Evolutionary conservation across 805 yeast species (phyloP).

Genomic region (Yueomyces sinensis): DNA sequence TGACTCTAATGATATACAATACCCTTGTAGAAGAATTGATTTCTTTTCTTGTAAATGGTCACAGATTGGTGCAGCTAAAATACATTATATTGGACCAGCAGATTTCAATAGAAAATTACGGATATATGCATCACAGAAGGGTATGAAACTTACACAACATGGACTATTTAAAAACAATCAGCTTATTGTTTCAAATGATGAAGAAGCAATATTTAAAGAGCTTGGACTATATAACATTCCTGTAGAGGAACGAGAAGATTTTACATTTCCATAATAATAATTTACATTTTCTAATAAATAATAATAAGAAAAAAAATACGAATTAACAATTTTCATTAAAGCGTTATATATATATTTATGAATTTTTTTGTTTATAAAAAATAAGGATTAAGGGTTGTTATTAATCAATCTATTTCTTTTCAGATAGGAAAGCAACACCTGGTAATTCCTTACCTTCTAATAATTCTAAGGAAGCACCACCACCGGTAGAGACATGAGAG

Average conservation of each 20-base stretch:
- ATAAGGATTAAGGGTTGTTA: not conserved
- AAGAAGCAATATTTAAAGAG: slow-evolving; percentile 12
- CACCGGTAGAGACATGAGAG: slow-evolving; percentile 98
- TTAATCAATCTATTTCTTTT: slow-evolving; percentile 32
- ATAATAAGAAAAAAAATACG: too few species aligned
- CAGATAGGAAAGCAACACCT: slow-evolving; percentile 89
- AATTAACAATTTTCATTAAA: not conserved
- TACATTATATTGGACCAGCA: slow-evolving; percentile 22
- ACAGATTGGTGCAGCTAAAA: slow-evolving; percentile 20
- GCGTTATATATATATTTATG: not conserved
- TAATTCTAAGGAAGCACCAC: slow-evolving; percentile 98
- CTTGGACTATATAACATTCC: slow-evolving; percentile 8
- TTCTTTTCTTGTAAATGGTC: slow-evolving; percentile 20
- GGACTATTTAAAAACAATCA: slow-evolving; percentile 15
- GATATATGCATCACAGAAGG: slow-evolving; percentile 13
- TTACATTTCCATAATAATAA: not conserved
- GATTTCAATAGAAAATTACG: slow-evolving; percentile 22
- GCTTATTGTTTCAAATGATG: slow-evolving; percentile 17
- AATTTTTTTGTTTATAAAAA: slow-evolving; percentile 3
- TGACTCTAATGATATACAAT: not conserved
- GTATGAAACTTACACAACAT: slow-evolving; percentile 19
- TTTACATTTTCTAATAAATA: too few species aligned
- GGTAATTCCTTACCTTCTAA: slow-evolving; percentile 98
- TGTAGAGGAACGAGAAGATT: slow-evolving; percentile 2
- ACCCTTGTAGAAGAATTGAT: slow-evolving; percentile 20